Base-by-base conservation (phyloP, 805 yeast genomes). In the Brettanomyces naardenensis region DNA sequence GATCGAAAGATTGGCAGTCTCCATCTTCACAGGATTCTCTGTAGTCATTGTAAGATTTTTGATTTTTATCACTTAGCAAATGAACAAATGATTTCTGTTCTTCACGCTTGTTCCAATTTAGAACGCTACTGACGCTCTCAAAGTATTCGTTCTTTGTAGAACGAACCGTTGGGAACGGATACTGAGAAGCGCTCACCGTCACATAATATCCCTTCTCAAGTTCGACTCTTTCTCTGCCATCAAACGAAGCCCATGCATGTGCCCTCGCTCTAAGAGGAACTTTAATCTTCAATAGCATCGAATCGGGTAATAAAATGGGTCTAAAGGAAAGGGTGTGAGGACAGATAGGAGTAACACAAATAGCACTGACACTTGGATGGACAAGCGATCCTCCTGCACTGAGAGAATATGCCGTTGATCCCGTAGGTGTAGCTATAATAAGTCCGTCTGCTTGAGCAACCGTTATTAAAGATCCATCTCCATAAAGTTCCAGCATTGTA, bases 211-310 rank as follows among this genome's bases (percentile, higher is more conserved):
- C 97, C 39, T 75, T 77, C 25, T 65, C 60, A 33, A 92, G 62
- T 56, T 92, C 95, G 4, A 87, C 80, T 30, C 97, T 66, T 18
- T 79, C 78, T 48, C 92, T 79, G 10, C 98, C 98, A 60, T 92
- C 98, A 56, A 92, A 92, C 2, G 96, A 80, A 1, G 95, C 94
- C 95, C 95, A 92, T 0, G 97, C 97, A 0, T 95, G 85, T 4
- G 92, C 77, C 37, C 98, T 65, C 31, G 95, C 80, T 38, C 77
- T 63, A 3, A 54, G 38, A 0, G 97, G 95, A 3, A 88, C 94
- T 50, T 81, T 82, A 4, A 90, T 82, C 49, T 76, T 80, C 41
- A 90, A 62, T 19, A 73, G 68, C 89, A 89, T 86, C n/a, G 92
- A 83, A 58, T 90, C 97, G 0, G 97, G 97, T 21, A 90, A 66